Evolutionary conservation across 805 yeast species (phyloP), one percentile per base, ranked within the genome.

Genomic region (Metschnikowia aberdeeniae): DNA sequence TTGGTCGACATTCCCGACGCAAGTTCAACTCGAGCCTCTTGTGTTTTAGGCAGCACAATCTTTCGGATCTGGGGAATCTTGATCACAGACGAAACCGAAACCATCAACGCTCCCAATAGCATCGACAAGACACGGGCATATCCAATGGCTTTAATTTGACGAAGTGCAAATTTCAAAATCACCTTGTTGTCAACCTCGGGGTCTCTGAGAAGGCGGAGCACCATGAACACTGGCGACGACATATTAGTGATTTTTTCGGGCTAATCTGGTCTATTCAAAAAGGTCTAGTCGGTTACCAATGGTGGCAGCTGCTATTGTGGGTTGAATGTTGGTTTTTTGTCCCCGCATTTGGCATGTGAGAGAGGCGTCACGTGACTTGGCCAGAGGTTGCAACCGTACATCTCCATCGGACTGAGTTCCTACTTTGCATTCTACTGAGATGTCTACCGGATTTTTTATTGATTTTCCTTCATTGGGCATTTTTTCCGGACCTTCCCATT

Each of bases 41-140:
- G 51, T 11, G 55, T 43, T 34, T 50, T 42, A 4, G 70, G 72
- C 19, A 49, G 51, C 33, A 62, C 40, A 38, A 71, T 63, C 53
- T 70, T 70, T 34, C 45, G 47, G 42, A 71, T 70, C 46, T 71
- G 76, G 3, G 76, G 76, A 22, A 70, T 51, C 55, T 66, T 64
- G 45, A 70, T 64, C 13, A 70, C 51, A 35, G 71, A 63, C 20
- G 74, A 66, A 3, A 54, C 66, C 1, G 65, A 73, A 19, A 70
- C 74, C 42, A 64, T 60, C 11, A 58, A 48, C 1, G 67, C 59
- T 3, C 74, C 65, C 13, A 69, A 56, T 13, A 65, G 40, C 28
- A 61, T 53, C 4, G 74, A 58, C 19, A 66, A 51, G 4, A 70
- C 61, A 36, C 60, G 61, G 40, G 66, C 66, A 32, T 58, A 57